phyloP scores from a whole-genome alignment of 129 eudicot species.

The Glebionis coronaria region DNA sequence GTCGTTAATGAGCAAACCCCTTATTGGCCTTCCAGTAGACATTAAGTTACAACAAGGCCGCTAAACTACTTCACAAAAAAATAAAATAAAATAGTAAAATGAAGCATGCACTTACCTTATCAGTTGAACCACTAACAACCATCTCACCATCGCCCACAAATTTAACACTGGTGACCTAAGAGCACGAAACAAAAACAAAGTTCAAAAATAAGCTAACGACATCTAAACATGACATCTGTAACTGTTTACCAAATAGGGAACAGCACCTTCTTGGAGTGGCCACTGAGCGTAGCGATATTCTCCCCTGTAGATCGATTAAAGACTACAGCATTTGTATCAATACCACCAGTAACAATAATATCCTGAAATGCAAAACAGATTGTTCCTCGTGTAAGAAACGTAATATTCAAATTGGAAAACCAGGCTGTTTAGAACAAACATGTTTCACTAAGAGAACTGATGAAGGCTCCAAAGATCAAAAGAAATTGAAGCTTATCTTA shows the following conservation, averaged over 20 bases:
- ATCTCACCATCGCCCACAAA: conserved; percentile 78
- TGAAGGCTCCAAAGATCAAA: background rate
- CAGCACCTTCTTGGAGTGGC: conserved; percentile 94
- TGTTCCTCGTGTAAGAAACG: conserved; percentile 5
- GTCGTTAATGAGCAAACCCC: too few relatives aligned
- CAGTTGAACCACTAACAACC: conserved; percentile 87
- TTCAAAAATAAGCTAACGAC: conserved; percentile 14
- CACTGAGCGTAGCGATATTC: conserved; percentile 86
- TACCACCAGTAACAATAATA: conserved; percentile 86
- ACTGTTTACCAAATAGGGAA: conserved; percentile 19
- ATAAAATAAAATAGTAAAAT: too few relatives aligned
- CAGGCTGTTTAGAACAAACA: background rate
- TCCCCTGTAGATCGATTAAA: conserved; percentile 81
- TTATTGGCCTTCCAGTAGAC: too few relatives aligned
- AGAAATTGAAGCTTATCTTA: background rate
- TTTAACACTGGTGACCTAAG: conserved; percentile 84
- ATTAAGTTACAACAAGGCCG: too few relatives aligned
- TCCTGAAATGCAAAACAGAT: conserved; percentile 46
- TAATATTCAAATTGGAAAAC: conserved; percentile 1
- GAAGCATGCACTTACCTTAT: conserved; percentile 52
- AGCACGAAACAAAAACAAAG: conserved; percentile 11
- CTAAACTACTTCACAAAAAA: too few relatives aligned
- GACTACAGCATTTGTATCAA: conserved; percentile 79
- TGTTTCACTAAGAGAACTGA: background rate
- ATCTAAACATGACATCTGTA: background rate